Evolutionary conservation across 257 asterid genomes (phyloP).

Genomic region (Ilex asprella): DNA sequence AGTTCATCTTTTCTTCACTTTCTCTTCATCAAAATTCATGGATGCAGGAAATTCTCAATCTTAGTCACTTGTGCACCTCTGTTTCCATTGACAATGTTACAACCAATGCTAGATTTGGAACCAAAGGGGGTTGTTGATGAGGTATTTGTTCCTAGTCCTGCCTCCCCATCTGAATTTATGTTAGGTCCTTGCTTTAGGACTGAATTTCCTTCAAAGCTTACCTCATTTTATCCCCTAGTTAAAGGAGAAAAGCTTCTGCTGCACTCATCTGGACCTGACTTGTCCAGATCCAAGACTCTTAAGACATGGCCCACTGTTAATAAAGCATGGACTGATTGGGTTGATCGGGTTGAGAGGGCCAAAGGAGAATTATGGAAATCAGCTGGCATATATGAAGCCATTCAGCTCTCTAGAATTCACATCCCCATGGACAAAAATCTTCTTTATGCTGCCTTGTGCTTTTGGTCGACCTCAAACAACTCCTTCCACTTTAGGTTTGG

Average conservation of each 20-base stretch:
- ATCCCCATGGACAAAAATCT: conserved; percentile 6
- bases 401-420: conserved; percentile 11
- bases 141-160: conserved; percentile 6
- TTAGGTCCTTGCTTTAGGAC: conserved; percentile 17
- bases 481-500: conserved; percentile 16
- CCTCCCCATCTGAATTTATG: not conserved
- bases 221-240: conserved; percentile 11
- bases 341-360: conserved; percentile 7
- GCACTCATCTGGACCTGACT: conserved; percentile 4
- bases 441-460: conserved; percentile 14
- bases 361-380: conserved; percentile 15
- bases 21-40: too few species aligned
- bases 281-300: not conserved
- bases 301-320: conserved; percentile 11
- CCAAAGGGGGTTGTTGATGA: not conserved
- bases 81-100: too few species aligned
- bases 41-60: too few species aligned
- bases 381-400: conserved; percentile 12
- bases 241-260: conserved; percentile 13
- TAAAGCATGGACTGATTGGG: conserved; percentile 15
- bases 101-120: conserved; percentile 5
- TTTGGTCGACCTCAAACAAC: conserved; percentile 11
- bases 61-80: too few species aligned
- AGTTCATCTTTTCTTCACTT: too few species aligned
- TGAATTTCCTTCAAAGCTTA: not conserved